These are phyloP conservation scores for Barnettozyma sp. DNA, from an alignment of 805 yeast species.

Conservation along the genomic window DNA sequence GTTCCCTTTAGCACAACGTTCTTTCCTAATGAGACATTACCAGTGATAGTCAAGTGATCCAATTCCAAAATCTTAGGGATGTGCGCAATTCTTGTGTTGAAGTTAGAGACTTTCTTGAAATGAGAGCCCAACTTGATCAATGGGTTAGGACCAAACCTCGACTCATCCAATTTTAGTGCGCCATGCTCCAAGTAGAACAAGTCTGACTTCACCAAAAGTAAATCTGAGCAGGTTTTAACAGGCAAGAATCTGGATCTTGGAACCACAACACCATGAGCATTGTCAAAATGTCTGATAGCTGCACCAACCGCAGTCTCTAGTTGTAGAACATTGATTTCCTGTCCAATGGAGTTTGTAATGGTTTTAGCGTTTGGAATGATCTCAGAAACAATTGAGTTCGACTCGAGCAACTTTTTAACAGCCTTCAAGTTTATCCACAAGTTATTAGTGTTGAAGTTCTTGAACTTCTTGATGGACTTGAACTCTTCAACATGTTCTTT, in stretches of 20 bases:
- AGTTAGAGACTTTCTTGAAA: slow-evolving; percentile 90
- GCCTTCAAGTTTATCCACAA: slow-evolving; percentile 96
- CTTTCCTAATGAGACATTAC: slow-evolving; percentile 89
- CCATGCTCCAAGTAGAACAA: slow-evolving; percentile 89
- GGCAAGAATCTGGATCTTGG: slow-evolving; percentile 98
- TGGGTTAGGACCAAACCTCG: slow-evolving; percentile 87
- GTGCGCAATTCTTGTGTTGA: slow-evolving; percentile 84
- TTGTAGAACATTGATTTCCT: slow-evolving; percentile 83
- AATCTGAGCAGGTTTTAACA: slow-evolving; percentile 94
- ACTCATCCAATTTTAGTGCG: slow-evolving; percentile 73
- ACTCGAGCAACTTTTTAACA: slow-evolving; percentile 83
- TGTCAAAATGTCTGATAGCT: slow-evolving; percentile 90
- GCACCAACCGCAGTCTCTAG: slow-evolving; percentile 99
- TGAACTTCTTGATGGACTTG: slow-evolving; percentile 95
- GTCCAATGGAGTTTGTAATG: slow-evolving; percentile 57
- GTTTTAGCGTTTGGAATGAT: slow-evolving; percentile 93
- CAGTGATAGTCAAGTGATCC: slow-evolving; percentile 96
- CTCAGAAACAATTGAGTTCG: slow-evolving; percentile 77
- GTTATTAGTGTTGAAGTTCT: slow-evolving; percentile 96
- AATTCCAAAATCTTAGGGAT: slow-evolving; percentile 95
- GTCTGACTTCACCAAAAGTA: slow-evolving; percentile 91
- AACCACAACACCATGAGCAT: slow-evolving; percentile 96
- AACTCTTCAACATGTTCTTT: slow-evolving; percentile 97
- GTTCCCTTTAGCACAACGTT: slow-evolving; percentile 92
- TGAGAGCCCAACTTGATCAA: slow-evolving; percentile 94